These are phyloP conservation scores for Ehretia macrophylla DNA, from an alignment of 257 asterid species.

Conservation along the genomic window DNA sequence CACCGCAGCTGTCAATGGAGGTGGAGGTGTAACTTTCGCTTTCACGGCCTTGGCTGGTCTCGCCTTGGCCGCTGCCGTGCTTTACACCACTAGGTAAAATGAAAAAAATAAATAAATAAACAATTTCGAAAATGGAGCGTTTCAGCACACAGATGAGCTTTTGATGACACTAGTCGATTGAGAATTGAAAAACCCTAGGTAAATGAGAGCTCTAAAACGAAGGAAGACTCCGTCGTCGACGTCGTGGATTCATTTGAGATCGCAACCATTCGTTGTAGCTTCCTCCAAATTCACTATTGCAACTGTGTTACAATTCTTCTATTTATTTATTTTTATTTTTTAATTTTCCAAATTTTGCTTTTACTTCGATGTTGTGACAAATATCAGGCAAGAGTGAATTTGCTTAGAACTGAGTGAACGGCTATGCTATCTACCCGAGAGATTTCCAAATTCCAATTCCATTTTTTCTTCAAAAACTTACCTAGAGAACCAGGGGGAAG, in stretches of 20 bases:
- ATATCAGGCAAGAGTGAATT: too few relatives aligned
- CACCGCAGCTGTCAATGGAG: constrained; percentile 20
- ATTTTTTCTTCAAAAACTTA: too few relatives aligned
- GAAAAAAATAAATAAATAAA: background rate
- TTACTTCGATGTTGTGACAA: too few relatives aligned
- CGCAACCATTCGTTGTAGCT: constrained; percentile 77
- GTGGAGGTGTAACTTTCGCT: constrained; percentile 31
- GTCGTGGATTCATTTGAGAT: constrained; percentile 91
- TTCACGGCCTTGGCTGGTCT: constrained; percentile 52
- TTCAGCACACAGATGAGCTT: too few relatives aligned
- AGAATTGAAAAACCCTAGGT: constrained; percentile 59
- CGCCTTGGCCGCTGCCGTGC: constrained; percentile 50
- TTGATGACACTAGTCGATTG: constrained; percentile 14
- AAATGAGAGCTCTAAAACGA: constrained; percentile 92
- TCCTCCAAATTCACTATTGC: constrained; percentile 84
- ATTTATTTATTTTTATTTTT: constrained; percentile 62
- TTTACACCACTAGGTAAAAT: constrained; percentile 40
- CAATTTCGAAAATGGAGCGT: too few relatives aligned
- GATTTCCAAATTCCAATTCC: too few relatives aligned
- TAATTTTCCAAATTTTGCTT: constrained; percentile 19
- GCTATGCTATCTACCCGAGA: too few relatives aligned
- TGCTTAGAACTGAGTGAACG: too few relatives aligned
- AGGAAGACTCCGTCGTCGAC: constrained; percentile 80
- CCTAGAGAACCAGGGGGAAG: too few relatives aligned
- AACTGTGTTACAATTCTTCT: constrained; percentile 56